Evolutionary conservation across 768 basidiomycete genomes (phyloP).

Genomic region (Gymnopilus dilepis): DNA sequence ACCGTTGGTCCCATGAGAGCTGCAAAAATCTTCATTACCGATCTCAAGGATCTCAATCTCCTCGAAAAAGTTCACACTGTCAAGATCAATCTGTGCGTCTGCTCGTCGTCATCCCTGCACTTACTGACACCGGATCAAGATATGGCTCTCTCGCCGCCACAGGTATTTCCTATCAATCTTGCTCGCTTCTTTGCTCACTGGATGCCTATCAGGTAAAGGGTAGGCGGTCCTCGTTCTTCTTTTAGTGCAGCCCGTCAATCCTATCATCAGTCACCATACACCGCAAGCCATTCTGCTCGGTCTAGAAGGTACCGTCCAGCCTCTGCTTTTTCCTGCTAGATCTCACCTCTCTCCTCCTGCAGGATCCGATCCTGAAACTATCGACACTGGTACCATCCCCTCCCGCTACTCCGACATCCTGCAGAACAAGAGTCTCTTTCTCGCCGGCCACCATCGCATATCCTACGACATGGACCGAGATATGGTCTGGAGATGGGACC

Average conservation of each 20-base stretch:
- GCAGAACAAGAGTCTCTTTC: conserved; percentile 63
- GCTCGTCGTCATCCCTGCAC: background rate
- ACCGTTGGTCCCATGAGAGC: conserved; percentile 80
- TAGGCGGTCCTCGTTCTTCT: conserved; percentile 35
- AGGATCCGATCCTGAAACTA: conserved; percentile 92
- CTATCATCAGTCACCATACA: conserved; percentile 70
- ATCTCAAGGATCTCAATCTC: conserved; percentile 69
- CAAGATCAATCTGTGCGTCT: conserved; percentile 81
- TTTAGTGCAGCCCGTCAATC: conserved; percentile 8
- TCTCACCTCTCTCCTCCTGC: conserved; percentile 1
- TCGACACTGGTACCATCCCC: conserved; percentile 85
- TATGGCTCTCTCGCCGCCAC: conserved; percentile 96
- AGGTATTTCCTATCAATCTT: conserved; percentile 43
- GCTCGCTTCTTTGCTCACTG: conserved; percentile 2
- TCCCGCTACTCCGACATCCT: conserved; percentile 76
- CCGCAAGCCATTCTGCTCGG: conserved; percentile 87
- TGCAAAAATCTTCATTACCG: conserved; percentile 84
- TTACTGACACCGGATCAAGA: conserved; percentile 39
- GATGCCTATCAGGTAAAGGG: conserved; percentile 68
- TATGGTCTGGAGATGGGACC: conserved; percentile 92
- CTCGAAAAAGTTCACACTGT: conserved; percentile 74
- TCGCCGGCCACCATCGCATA: conserved; percentile 79
- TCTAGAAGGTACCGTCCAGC: conserved; percentile 60
- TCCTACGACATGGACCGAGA: conserved; percentile 88
- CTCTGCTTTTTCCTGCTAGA: conserved; percentile 16